Base-by-base conservation (phyloP, 441 rosid genomes). In the Capsella rubella region DNA sequence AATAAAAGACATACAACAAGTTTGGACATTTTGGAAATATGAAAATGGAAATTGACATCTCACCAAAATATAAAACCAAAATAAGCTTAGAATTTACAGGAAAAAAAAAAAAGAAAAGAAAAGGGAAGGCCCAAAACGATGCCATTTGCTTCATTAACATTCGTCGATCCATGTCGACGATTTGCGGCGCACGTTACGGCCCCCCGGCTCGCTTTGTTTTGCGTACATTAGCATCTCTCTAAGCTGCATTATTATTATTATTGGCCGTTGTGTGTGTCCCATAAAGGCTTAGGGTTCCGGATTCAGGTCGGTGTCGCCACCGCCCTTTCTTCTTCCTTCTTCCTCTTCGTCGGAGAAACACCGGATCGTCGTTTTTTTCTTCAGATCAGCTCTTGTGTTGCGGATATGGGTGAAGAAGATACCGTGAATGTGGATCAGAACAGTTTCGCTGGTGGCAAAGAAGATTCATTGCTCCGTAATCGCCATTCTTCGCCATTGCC, bases 351-450 rank as follows among this genome's bases (percentile, higher is more conserved):
- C 31, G 67, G 27, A 62, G 32, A 27, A 81, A 63, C 71, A 69
- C 40, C 66, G 79, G 65, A 27, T 45, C 79, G 1, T 64, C 83
- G 61, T 64, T 70, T 82, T 66, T 34, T 0, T 21, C 2, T 14
- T 74, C 79, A 83, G 82, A 72, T 78, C 91, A 80, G 83, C 69
- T 47, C 32, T 71, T 21, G 79, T 21, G 79, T 72, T 50, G 58
- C 66, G 42, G 87, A 82, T 70, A 87, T 90, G 97, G 87, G 78
- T 25, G 66, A 85, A 60, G 86, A 82, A 47, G 72, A 78, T 27
- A 58, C 65, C 42, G 61, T 16, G 49, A 76, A 80, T 68, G 59
- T 65, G 55, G 78, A 71, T 46, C 76, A 68, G 18, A 79, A 74
- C 69, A 69, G 37, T 53, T 37, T 13, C 5, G 39, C 47, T 40